Conservation (phyloP, 768 basidiomycete species). For the Boletales sp. region DNA sequence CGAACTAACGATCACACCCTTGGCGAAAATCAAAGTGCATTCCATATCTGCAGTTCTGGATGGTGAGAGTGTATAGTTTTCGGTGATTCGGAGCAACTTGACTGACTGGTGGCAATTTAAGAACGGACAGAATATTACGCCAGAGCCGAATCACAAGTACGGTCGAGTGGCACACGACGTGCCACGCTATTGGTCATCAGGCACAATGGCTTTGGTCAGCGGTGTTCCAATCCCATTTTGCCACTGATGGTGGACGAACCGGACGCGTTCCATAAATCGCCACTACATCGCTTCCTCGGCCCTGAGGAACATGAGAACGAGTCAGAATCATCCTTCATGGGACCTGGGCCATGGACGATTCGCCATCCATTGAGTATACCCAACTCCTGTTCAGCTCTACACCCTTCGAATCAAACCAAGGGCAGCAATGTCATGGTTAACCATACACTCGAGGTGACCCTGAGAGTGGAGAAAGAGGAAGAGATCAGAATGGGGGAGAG, state of each 20-base stretch:
- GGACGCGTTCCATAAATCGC: conserved; percentile 61
- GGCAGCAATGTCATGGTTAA: conserved; percentile 66
- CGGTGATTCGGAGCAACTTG: background rate
- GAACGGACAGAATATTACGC: conserved; percentile 83
- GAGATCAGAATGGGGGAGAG: conserved; percentile 64
- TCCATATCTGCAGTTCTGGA: conserved; percentile 72
- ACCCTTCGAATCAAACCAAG: conserved; percentile 65
- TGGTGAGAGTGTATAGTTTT: conserved; percentile 45
- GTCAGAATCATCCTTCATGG: conserved; percentile 58
- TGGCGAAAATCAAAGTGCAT: conserved; percentile 80
- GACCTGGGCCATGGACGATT: conserved; percentile 86
- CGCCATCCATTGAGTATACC: conserved; percentile 70
- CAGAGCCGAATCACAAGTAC: conserved; percentile 59
- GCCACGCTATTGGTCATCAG: conserved; percentile 63
- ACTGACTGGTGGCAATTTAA: conserved; percentile 26
- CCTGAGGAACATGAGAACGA: conserved; percentile 54
- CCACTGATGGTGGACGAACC: conserved; percentile 73
- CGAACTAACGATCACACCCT: conserved; percentile 75
- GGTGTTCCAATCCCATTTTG: conserved; percentile 58
- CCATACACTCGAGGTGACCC: conserved; percentile 77
- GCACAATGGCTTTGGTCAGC: conserved; percentile 37
- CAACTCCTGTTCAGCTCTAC: conserved; percentile 53
- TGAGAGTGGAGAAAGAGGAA: conserved; percentile 82
- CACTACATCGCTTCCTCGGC: conserved; percentile 51
- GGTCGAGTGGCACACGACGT: conserved; percentile 62